phyloP scores from a whole-genome alignment of 768 basidiomycete genomes.

The Floccularia luteovirens region DNA sequence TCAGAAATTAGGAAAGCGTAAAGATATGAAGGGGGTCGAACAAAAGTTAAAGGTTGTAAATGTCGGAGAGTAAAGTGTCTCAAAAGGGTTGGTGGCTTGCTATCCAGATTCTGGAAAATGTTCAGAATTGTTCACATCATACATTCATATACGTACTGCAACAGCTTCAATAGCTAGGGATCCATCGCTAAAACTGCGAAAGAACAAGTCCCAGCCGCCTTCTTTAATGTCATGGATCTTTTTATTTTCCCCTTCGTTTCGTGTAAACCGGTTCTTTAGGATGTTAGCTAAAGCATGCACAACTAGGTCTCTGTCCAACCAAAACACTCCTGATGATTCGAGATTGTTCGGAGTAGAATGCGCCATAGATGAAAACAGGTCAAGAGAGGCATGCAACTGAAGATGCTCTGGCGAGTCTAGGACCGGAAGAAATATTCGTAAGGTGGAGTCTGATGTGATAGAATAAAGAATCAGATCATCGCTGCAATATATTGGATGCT shows the following conservation, averaged over 20 bases:
- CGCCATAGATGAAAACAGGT: conserved; percentile 56
- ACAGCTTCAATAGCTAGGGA: conserved; percentile 69
- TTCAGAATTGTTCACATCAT: conserved; percentile 1
- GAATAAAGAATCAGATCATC: conserved; percentile 79
- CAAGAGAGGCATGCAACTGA: conserved; percentile 77
- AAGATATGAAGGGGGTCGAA: conserved; percentile 40
- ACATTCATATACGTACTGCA: conserved; percentile 39
- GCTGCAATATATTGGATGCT: conserved; percentile 24
- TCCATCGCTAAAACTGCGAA: conserved; percentile 65
- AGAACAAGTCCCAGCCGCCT: conserved; percentile 75
- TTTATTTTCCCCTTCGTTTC: conserved; percentile 38
- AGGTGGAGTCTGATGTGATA: conserved; percentile 71
- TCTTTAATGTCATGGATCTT: conserved; percentile 56
- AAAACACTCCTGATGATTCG: conserved; percentile 49
- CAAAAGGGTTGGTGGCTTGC: conserved; percentile 78
- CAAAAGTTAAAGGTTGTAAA: conserved; percentile 40
- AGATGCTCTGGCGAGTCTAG: conserved; percentile 79
- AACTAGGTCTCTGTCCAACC: conserved; percentile 60
- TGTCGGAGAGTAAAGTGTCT: conserved; percentile 70
- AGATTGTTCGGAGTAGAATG: conserved; percentile 25
- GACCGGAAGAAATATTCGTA: conserved; percentile 84
- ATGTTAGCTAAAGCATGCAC: conserved; percentile 35
- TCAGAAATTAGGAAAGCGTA: conserved; percentile 44
- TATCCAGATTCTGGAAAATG: conserved; percentile 69
- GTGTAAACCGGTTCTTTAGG: conserved; percentile 23